phyloP scores from a whole-genome alignment of 805 yeast species.

The Scheffersomyces stipitis region DNA sequence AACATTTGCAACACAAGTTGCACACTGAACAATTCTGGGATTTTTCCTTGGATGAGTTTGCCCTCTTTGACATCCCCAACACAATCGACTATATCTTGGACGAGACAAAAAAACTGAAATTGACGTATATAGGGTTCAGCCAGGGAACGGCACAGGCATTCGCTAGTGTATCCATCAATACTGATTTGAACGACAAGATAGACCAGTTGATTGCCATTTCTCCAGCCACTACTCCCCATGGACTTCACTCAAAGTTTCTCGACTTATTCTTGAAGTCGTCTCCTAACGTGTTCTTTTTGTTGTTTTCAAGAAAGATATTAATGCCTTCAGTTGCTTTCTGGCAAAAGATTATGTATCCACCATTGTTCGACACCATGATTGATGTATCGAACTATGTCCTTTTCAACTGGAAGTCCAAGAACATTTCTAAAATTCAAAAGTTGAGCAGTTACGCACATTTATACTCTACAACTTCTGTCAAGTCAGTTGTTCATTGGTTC shows the following conservation, averaged over 20 bases:
- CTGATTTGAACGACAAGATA: conserved; percentile 56
- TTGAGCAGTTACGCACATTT: conserved; percentile 79
- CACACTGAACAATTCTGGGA: conserved; percentile 70
- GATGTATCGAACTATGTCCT: conserved; percentile 66
- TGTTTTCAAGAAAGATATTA: conserved; percentile 74
- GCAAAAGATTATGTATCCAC: conserved; percentile 76
- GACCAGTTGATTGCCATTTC: conserved; percentile 76
- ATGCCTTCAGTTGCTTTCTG: conserved; percentile 79
- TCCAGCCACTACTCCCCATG: conserved; percentile 93
- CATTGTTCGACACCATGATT: conserved; percentile 67
- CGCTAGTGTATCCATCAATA: conserved; percentile 71
- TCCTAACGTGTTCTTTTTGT: conserved; percentile 65
- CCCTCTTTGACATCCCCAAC: conserved; percentile 85
- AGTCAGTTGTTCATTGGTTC: conserved; percentile 30
- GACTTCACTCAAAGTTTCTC: conserved; percentile 72
- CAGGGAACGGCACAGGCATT: conserved; percentile 95
- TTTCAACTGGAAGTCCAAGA: conserved; percentile 76
- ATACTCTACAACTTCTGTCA: conserved; percentile 82
- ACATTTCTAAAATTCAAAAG: conserved; percentile 75
- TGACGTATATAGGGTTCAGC: conserved; percentile 83
- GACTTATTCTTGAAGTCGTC: conserved; percentile 74
- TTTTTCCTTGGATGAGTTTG: conserved; percentile 88
- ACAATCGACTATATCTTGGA: conserved; percentile 70
- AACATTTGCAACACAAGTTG: conserved; percentile 51
- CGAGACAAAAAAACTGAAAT: conserved; percentile 36